Conservation (phyloP, 2,329 filamentous ascomycete genomes). For the Monosporascus sp. region DNA sequence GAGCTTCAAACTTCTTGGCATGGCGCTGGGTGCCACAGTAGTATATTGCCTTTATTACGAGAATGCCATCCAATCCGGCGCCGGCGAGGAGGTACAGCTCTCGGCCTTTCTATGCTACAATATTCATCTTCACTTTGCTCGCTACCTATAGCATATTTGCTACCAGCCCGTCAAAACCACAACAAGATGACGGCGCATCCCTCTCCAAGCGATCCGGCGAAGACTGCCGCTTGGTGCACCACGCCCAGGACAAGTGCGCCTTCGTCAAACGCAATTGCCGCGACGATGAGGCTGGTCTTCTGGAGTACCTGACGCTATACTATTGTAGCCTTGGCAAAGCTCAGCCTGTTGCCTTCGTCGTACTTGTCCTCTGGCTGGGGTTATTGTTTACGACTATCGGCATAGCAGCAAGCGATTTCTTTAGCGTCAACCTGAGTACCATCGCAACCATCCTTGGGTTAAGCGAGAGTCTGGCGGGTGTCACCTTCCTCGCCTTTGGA, state of each 20-base stretch:
- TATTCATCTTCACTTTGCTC: constrained; percentile 42
- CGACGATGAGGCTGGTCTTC: constrained; percentile 83
- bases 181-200: constrained; percentile 10
- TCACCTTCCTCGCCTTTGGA: constrained; percentile 93
- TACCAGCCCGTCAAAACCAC: constrained; percentile 7
- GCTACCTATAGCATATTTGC: constrained; percentile 39
- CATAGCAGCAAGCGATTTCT: constrained; percentile 96
- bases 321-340: constrained; percentile 71
- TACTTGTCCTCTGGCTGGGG: constrained; percentile 78
- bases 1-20: background rate
- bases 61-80: constrained; percentile 7
- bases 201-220: constrained; percentile 21
- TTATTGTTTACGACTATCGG: constrained; percentile 95
- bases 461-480: constrained; percentile 92
- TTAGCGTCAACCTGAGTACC: constrained; percentile 93
- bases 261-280: constrained; percentile 78
- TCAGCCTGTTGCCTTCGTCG: constrained; percentile 70
- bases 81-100: constrained; percentile 34
- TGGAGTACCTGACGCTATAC: constrained; percentile 85
- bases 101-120: constrained; percentile 45
- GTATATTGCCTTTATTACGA: background rate
- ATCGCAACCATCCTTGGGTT: constrained; percentile 84
- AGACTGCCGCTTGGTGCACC: constrained; percentile 76
- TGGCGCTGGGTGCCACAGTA: background rate
- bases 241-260: constrained; percentile 73